phyloP scores from a whole-genome alignment of 345 rosid species.

The Draba incana region DNA sequence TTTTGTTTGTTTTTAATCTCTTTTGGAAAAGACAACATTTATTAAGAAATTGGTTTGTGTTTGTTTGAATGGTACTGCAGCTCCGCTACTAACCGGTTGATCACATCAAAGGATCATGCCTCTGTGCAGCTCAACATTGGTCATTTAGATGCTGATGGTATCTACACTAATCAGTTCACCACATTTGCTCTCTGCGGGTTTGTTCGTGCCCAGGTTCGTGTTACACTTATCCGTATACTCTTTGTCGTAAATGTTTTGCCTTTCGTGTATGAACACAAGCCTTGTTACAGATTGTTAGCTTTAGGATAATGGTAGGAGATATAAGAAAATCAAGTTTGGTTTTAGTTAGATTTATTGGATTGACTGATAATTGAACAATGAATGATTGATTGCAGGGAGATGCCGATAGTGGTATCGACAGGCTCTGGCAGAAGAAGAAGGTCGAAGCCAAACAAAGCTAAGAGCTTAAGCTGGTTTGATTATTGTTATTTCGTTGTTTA shows the following conservation, averaged over 20 bases:
- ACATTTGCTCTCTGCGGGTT: conserved; percentile 72
- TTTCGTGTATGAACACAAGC: no score
- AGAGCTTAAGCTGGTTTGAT: neutral
- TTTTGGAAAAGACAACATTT: neutral
- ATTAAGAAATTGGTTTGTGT: neutral
- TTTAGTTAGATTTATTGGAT: no score
- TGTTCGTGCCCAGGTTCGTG: conserved; percentile 68
- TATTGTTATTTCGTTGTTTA: neutral
- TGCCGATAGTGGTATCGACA: conserved; percentile 66
- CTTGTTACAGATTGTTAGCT: neutral
- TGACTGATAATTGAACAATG: neutral
- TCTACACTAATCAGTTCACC: conserved; percentile 50
- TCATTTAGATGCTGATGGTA: conserved; percentile 62
- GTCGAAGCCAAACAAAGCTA: conserved; percentile 40
- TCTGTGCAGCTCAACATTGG: conserved; percentile 56
- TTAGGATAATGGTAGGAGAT: neutral
- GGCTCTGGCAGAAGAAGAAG: conserved; percentile 60
- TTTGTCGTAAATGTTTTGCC: no score
- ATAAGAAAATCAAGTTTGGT: no score
- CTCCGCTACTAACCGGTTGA: conserved; percentile 69
- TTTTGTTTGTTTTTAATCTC: neutral
- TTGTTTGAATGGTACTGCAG: conserved; percentile 37
- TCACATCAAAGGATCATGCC: conserved; percentile 59
- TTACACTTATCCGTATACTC: neutral
- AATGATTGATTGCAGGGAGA: conserved; percentile 52